Evolutionary conservation across 2,329 filamentous ascomycete genomes (phyloP), one percentile per base, ranked within the genome.

Genomic region (Botrytis fabae): DNA sequence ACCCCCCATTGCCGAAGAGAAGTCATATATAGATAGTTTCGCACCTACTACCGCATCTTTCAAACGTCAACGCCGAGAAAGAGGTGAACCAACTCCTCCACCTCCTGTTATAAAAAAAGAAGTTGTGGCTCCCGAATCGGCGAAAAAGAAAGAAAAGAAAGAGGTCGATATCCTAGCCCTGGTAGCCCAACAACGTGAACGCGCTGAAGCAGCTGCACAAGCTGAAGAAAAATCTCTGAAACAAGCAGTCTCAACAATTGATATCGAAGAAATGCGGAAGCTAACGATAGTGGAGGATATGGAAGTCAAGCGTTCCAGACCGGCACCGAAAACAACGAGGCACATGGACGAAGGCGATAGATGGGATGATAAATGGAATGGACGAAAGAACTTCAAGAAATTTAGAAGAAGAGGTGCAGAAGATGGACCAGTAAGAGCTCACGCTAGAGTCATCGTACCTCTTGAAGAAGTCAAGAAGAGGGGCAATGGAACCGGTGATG

Each of bases 351-450:
- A 81, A 48, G 82, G 86, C 28, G 88, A 90, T 8, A 87, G 93
- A 59, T 98, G 95, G 95, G 89, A 98, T 76, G 90, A 93, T 0
- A 87, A 86, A 57, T 99, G 96, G 96, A 97, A 98, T 80, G 96
- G 95, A 0, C 88, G 95, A 61, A 95, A 94, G 82, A 98, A 99
- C 80, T 99, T 97, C 84, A 99, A 99, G 82, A 92, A 90, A 78
- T 99, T 99, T 80, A 86, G 87, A 35, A 86, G 85, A 71, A 85
- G 88, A 70, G 90, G 88, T 38, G 87, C 87, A 54, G 77, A 78
- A n/a, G 75, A 74, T 70, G 81, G 78, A 35, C 75, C 73, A 74
- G 81, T 72, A 78, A 82, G 77, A 79, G 81, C 75, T 70, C 64
- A 77, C 10, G 35, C 48, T 16, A 76, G 75, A 22, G 82, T 81